Evolutionary conservation across 306 rosid species (phyloP).

Genomic region (Cucurbita ficifolia): DNA sequence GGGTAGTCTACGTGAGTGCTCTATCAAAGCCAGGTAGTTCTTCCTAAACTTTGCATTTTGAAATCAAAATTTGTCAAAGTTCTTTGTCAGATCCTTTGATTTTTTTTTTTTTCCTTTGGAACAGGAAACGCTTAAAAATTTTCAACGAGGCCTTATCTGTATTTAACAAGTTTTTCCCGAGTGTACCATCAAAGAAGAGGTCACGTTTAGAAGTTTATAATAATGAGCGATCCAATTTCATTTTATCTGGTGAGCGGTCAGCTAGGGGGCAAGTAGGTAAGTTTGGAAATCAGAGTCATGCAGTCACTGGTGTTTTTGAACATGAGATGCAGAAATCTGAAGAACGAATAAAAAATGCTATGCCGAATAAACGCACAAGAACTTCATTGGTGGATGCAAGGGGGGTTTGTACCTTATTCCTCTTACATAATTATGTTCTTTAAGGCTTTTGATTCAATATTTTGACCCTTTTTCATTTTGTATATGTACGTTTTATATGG

Average conservation of each 20-base stretch:
- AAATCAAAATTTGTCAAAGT: constrained; percentile 13
- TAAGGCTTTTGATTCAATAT: neutral
- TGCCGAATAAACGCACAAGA: constrained; percentile 85
- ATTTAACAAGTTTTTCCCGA: constrained; percentile 70
- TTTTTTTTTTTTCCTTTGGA: constrained; percentile 3
- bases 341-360: constrained; percentile 52
- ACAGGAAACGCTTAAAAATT: constrained; percentile 70
- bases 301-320: constrained; percentile 53
- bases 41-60: constrained; percentile 20
- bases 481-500: neutral
- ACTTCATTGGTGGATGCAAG: constrained; percentile 83
- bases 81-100: constrained; percentile 13
- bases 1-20: constrained; percentile 32
- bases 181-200: constrained; percentile 76
- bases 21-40: constrained; percentile 76
- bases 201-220: constrained; percentile 71
- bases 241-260: constrained; percentile 55
- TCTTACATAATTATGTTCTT: neutral
- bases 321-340: constrained; percentile 83
- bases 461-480: neutral
- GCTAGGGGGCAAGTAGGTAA: constrained; percentile 51
- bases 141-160: constrained; percentile 65
- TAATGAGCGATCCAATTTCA: constrained; percentile 47
- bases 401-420: constrained; percentile 43
- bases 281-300: constrained; percentile 70